Percentiles rank a stretch among this genome's conserved stretches.
phyloP scores from a whole-genome alignment of 805 yeast species.

The Candida krabiensis region DNA sequence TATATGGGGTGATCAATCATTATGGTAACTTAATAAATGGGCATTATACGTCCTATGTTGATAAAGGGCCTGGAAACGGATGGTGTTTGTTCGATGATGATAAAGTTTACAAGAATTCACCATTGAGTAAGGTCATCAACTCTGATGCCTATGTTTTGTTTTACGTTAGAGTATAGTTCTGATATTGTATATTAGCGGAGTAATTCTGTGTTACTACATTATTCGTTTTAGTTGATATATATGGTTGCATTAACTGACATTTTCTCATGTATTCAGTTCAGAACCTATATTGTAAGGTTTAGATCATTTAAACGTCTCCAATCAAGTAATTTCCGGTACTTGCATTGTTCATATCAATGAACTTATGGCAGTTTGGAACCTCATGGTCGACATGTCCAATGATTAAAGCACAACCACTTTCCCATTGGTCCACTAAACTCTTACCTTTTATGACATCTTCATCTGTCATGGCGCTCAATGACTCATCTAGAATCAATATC shows the following conservation, averaged over 20 bases:
- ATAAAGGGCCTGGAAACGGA: conserved; percentile 55
- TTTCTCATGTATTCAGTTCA: no score
- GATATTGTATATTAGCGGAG: neutral
- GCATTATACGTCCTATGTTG: conserved; percentile 81
- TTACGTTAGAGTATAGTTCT: conserved; percentile 47
- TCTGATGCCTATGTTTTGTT: conserved; percentile 82
- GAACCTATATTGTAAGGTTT: no score
- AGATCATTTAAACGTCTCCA: conserved; percentile 20
- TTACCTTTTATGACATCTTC: conserved; percentile 57
- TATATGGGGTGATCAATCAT: conserved; percentile 84
- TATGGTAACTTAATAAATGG: conserved; percentile 82
- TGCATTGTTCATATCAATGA: conserved; percentile 37
- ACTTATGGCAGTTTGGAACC: conserved; percentile 67
- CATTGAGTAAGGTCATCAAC: conserved; percentile 56
- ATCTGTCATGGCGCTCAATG: conserved; percentile 86
- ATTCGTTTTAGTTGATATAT: neutral
- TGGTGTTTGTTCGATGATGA: conserved; percentile 90
- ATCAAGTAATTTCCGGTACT: conserved; percentile 30
- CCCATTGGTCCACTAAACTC: conserved; percentile 49
- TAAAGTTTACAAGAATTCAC: conserved; percentile 54
- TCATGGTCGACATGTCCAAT: conserved; percentile 86
- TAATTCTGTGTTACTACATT: neutral
- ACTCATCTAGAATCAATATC: conserved; percentile 84
- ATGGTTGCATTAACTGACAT: no score
- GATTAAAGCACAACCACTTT: conserved; percentile 65